phyloP scores from a whole-genome alignment of 2,329 filamentous ascomycete species.

The Graphiopsis chlorocephala region DNA sequence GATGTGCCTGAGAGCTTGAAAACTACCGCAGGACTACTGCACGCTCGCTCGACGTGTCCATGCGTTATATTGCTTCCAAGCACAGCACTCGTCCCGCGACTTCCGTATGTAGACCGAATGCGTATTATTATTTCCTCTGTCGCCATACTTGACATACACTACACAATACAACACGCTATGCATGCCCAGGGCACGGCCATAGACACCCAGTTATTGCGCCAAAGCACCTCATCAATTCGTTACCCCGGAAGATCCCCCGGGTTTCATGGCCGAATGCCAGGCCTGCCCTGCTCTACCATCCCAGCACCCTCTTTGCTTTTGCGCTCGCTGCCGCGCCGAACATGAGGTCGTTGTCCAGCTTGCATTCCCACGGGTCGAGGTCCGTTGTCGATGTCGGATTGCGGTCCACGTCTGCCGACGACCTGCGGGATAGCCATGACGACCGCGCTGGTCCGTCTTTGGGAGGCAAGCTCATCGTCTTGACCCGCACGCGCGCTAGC shows the following conservation, averaged over 20 bases:
- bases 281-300: background rate
- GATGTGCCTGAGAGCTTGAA: background rate
- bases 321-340: slow-evolving; percentile 7
- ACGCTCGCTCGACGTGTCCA: slow-evolving; percentile 6
- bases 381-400: background rate
- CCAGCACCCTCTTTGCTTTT: slow-evolving; percentile 5
- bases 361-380: background rate
- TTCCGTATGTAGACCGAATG: background rate
- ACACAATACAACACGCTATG: background rate
- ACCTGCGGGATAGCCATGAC: background rate
- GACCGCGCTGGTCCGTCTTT: background rate
- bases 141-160: background rate
- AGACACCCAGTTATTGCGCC: background rate
- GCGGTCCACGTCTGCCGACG: background rate
- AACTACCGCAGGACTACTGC: slow-evolving; percentile 8
- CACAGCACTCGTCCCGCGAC: background rate
- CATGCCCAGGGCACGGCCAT: background rate
- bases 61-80: background rate
- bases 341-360: slow-evolving; percentile 3
- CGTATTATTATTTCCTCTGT: background rate
- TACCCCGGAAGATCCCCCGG: slow-evolving; percentile 8
- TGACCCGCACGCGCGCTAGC: background rate
- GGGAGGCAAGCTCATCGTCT: background rate
- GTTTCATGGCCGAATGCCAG: background rate
- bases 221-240: background rate